phyloP scores from a whole-genome alignment of 106 monocot genomes.

The Dendrobium nobile region DNA sequence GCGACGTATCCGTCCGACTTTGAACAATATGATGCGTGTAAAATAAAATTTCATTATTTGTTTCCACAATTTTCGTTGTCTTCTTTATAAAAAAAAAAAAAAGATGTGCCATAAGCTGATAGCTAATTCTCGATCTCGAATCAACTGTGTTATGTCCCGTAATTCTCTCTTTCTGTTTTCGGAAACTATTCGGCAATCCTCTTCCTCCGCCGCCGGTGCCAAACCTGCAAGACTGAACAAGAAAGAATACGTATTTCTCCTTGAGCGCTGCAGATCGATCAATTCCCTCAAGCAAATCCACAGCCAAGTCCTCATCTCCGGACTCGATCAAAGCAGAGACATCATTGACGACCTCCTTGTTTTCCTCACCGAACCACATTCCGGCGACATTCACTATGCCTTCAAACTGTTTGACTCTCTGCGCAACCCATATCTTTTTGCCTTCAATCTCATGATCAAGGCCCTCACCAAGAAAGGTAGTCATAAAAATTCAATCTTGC shows the following conservation, averaged over 20 bases:
- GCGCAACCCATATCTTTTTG: conserved; percentile 24
- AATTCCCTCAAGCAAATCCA: conserved; percentile 38
- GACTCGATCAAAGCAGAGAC: conserved; percentile 31
- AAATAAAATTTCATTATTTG: no score
- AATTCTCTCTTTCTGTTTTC: conserved; percentile 2
- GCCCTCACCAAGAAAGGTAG: conserved; percentile 22
- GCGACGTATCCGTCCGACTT: no score
- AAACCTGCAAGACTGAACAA: conserved; percentile 21
- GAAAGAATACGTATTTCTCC: conserved; percentile 27
- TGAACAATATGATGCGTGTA: no score
- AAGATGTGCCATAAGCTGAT: no score
- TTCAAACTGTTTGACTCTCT: conserved; percentile 19
- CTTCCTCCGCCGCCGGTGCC: background rate
- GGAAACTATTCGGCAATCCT: background rate
- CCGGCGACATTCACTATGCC: conserved; percentile 26
- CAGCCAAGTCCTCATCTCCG: conserved; percentile 27
- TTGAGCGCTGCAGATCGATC: conserved; percentile 27
- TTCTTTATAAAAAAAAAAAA: no score
- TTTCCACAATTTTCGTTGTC: no score
- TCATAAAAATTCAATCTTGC: background rate
- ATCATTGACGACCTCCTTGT: conserved; percentile 27
- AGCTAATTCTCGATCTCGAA: no score
- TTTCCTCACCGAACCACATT: conserved; percentile 23
- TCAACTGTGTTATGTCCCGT: background rate
- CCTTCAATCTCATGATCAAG: conserved; percentile 41